Base-by-base conservation (phyloP, 2,329 filamentous ascomycete species). In the Colletotrichum liaoningense region DNA sequence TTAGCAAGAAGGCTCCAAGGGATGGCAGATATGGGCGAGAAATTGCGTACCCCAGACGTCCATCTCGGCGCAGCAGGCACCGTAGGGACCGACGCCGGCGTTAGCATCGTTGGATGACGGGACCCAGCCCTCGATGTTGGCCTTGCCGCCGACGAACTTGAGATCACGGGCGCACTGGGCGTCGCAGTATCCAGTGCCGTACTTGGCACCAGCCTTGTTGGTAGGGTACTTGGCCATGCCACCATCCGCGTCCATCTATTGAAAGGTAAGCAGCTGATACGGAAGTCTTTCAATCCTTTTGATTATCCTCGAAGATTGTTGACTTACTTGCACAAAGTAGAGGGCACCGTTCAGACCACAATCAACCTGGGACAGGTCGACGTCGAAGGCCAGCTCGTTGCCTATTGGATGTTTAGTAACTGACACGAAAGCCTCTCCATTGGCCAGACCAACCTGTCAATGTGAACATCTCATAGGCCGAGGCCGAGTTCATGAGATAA, bases 281-380 rank as follows among this genome's bases (percentile, higher is more conserved):
- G 5, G 22, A 24, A 6, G 22, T 4, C 24, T 28, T 24, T 55
- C 11, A 4, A 55, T 1, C 22, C 3, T 28, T 26, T 0, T 9
- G 12, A 16, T 24, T 5, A 4, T 22, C 11, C 19, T 74, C 85
- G 81, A n/a, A 9, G 75, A 16, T 19, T 1, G 3, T n/a, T 9
- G 6, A 62, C 58, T 35, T 5, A 63, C 42, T 28, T 86, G 82
- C 28, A 88, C 85, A 64, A 90, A 86, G 82, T 93, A 93, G 54
- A 93, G 81, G 46, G 91, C 91, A 71, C 90, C 90, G n/a, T 93
- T 93, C 75, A 93, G 81, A 67, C 92, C 92, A 76, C 92, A 93
- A 46, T 79, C 88, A 28, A 93, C 84, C 72, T 87, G 87, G 42
- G 90, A 92, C 35, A 92, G 87, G 79, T 93, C 91, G 22, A 93